Evolutionary conservation across 2,329 filamentous ascomycete species (phyloP).

Genomic region (Stagonosporopsis rhizophila): DNA sequence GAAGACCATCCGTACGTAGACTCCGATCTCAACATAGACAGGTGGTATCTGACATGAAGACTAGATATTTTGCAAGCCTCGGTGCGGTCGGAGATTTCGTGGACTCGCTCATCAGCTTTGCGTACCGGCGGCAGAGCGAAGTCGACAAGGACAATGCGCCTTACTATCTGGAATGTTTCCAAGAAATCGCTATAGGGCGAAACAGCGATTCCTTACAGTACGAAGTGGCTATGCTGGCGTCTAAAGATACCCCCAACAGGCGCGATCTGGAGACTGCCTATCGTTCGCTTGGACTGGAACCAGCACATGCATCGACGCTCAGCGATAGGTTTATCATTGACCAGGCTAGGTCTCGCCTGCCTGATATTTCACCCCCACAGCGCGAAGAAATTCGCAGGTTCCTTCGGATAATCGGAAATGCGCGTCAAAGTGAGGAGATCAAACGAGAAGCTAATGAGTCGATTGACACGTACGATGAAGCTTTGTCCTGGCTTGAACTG

Average conservation of each 20-base stretch:
- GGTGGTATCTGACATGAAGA: constrained; percentile 27
- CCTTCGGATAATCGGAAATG: constrained; percentile 66
- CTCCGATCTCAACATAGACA: not conserved
- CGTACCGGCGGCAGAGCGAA: constrained; percentile 66
- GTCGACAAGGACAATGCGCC: constrained; percentile 62
- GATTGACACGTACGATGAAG: constrained; percentile 69
- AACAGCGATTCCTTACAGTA: constrained; percentile 64
- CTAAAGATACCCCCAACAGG: constrained; percentile 64
- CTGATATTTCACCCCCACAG: constrained; percentile 60
- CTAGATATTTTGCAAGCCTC: constrained; percentile 65
- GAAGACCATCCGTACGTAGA: constrained; percentile 46
- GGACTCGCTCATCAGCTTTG: constrained; percentile 66
- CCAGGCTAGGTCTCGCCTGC: constrained; percentile 65
- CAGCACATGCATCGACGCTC: constrained; percentile 47
- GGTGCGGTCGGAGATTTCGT: constrained; percentile 69
- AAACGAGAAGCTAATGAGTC: constrained; percentile 64
- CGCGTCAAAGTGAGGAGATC: constrained; percentile 65
- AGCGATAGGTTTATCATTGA: constrained; percentile 69
- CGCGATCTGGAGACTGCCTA: constrained; percentile 66
- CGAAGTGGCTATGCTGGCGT: constrained; percentile 65
- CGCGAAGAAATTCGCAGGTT: constrained; percentile 64
- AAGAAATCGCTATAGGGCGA: constrained; percentile 63
- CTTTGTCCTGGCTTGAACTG: constrained; percentile 67
- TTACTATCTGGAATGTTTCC: constrained; percentile 72
- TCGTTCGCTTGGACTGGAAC: constrained; percentile 63